Base-by-base conservation (phyloP, 1,284 basidiomycete species). In the Leccinum fallax region DNA sequence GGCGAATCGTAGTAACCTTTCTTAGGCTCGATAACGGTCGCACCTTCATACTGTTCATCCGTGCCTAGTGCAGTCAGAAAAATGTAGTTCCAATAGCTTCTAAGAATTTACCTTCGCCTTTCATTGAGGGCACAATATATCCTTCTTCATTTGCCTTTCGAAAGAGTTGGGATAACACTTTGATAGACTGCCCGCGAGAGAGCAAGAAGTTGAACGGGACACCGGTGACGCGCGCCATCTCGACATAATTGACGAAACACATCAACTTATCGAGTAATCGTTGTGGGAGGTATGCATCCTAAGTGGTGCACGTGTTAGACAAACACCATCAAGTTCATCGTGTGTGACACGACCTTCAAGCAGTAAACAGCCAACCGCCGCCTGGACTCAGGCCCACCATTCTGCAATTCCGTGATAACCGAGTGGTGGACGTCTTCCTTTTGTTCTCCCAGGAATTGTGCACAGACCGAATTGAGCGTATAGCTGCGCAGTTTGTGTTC, bases 361-460 rank as follows among this genome's bases (percentile, higher is more conserved):
- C 96, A 98, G 77, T 98, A 98, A 15, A 98, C 94, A 2, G 95
- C 95, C 60, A 98, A 76, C 59, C 96, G 88, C 40, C 95, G 82
- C 55, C 95, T 80, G 3, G 94, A 94, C 73, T 98, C 95, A 0
- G 94, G 83, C 0, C 91, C 96, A 69, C 95, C 95, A 69, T 97
- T 97, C 75, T 98, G 96, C 34, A 98, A 78, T 57, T 97, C 95
- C 0, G 95, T 97, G 69, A 98, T 98, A 64, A 97, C 94, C 1
- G 95, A 97, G 72, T 98, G 90, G 71, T 98, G 95, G 24, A 98
- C 95, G 67, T 98, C 95, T 74, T 98, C 95, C 75, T 98, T 98
- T 75, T 98, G 96, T 74, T 98, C 96, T 30, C 94, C 94, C 2
- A 98, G 81, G 77, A 98, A 98, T 69, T 95, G 93, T 2, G 96